Percentiles rank a stretch among this genome's conserved stretches.
Evolutionary conservation across 768 basidiomycete species (phyloP).

Genomic region (Podaxis sp.): DNA sequence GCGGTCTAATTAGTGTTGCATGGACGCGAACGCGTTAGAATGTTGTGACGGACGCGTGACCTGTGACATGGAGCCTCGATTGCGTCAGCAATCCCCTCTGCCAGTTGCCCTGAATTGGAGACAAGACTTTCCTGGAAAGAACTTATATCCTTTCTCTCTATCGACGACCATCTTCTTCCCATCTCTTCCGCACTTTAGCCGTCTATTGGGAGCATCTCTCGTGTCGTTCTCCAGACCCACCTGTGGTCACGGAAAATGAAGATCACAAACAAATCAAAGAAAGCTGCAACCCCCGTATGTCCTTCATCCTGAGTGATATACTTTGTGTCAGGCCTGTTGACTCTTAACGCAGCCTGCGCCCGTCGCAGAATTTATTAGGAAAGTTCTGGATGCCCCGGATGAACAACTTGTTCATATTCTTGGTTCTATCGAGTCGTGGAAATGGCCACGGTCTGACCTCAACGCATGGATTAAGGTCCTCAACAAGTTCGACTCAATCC

Average conservation of each 20-base stretch:
- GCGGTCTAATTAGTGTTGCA: not conserved
- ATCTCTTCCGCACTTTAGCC: not conserved
- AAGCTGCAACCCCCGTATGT: conserved; percentile 72
- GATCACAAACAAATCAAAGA: conserved; percentile 84
- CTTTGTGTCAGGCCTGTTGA: conserved; percentile 15
- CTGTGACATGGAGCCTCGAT: conserved; percentile 14
- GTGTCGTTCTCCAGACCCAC: conserved; percentile 32
- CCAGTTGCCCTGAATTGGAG: conserved; percentile 10
- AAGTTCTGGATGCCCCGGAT: conserved; percentile 58
- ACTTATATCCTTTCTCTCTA: conserved; percentile 8
- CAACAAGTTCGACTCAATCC: conserved; percentile 89
- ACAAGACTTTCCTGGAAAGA: conserved; percentile 2
- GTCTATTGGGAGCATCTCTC: not conserved
- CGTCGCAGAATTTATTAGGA: conserved; percentile 76
- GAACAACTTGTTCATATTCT: conserved; percentile 71
- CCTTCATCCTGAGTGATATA: conserved; percentile 11
- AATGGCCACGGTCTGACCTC: conserved; percentile 93
- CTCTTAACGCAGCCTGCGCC: conserved; percentile 58
- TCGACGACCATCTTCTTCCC: conserved; percentile 3
- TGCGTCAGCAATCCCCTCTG: conserved; percentile 29
- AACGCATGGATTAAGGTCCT: conserved; percentile 96
- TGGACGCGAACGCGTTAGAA: not conserved
- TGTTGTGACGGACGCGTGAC: conserved; percentile 17
- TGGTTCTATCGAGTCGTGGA: conserved; percentile 74
- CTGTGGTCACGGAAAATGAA: conserved; percentile 68